A percentile compares a stretch with the other conserved stretches of the same genome.
Evolutionary conservation across 2,329 filamentous ascomycete genomes (phyloP).

Genomic region (Cladosporium sp.): DNA sequence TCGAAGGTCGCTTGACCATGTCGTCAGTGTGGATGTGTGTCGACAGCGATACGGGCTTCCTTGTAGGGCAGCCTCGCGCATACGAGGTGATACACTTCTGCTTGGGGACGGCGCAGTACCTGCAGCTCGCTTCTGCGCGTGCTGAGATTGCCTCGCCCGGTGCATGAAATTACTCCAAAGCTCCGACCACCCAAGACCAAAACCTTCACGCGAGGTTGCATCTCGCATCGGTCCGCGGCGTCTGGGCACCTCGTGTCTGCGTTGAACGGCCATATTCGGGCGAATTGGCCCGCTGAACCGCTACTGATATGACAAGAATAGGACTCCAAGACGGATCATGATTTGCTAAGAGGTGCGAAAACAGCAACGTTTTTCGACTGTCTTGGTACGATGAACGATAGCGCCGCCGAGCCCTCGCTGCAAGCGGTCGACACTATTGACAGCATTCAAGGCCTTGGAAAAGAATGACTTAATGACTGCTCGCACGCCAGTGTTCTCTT

Average conservation of each 20-base stretch:
- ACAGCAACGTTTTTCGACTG: neutral
- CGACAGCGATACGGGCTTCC: neutral
- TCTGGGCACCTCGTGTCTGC: slow-evolving; percentile 16
- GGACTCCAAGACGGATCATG: neutral
- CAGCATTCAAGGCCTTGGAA: neutral
- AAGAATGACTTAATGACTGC: slow-evolving; percentile 10
- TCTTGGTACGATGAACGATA: slow-evolving; percentile 5
- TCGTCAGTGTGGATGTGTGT: neutral
- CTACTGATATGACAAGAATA: slow-evolving; percentile 1
- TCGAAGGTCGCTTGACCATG: neutral
- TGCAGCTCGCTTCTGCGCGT: slow-evolving; percentile 3
- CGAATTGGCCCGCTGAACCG: slow-evolving; percentile 9
- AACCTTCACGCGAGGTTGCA: neutral
- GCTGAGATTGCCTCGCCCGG: neutral
- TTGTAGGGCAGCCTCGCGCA: neutral
- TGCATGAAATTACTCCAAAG: slow-evolving; percentile 8
- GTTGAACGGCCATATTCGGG: neutral
- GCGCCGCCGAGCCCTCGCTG: slow-evolving; percentile 12
- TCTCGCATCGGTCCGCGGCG: slow-evolving; percentile 12
- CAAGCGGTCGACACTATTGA: slow-evolving; percentile 10
- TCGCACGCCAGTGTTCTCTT: neutral
- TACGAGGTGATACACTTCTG: neutral
- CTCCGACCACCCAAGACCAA: slow-evolving; percentile 9
- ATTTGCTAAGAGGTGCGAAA: neutral
- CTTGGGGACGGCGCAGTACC: neutral